Evolutionary conservation across 805 yeast genomes (phyloP).

Genomic region (Debaryomyces prosopidis): DNA sequence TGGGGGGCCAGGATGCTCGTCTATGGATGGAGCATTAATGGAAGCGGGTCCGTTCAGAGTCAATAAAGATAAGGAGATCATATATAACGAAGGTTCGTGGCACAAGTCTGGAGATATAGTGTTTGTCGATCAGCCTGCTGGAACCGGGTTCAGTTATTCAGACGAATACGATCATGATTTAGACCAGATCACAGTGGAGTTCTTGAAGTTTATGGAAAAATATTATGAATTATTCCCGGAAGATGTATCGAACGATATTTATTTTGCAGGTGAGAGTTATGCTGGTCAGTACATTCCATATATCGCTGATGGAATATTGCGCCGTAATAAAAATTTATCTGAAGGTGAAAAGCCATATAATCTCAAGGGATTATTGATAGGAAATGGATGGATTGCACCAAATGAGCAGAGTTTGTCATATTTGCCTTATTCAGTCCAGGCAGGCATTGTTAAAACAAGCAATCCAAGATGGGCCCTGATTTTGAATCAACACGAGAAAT

Average conservation of each 20-base stretch:
- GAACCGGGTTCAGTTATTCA: conserved; percentile 83
- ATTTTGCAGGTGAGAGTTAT: conserved; percentile 91
- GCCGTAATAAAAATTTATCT: conserved; percentile 35
- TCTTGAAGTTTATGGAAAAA: conserved; percentile 62
- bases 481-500: conserved; percentile 52
- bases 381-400: conserved; percentile 96
- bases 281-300: conserved; percentile 97
- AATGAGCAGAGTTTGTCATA: conserved; percentile 79
- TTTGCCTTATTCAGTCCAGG: conserved; percentile 64
- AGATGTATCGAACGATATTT: conserved; percentile 60
- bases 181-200: conserved; percentile 57
- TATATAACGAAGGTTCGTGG: conserved; percentile 78
- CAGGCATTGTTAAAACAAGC: conserved; percentile 50
- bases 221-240: conserved; percentile 76
- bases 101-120: conserved; percentile 73
- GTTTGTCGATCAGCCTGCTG: conserved; percentile 92
- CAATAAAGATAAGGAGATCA: conserved; percentile 40
- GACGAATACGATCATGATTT: conserved; percentile 56
- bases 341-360: conserved; percentile 29
- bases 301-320: conserved; percentile 63
- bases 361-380: conserved; percentile 71
- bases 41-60: conserved; percentile 89
- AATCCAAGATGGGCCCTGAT: conserved; percentile 43
- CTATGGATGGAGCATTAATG: conserved; percentile 95
- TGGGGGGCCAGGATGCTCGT: conserved; percentile 98